Evolutionary conservation across 371 early-diverging fungal genomes (phyloP), one percentile per base, ranked within the genome.

Genomic region (Nematocida sp.): DNA sequence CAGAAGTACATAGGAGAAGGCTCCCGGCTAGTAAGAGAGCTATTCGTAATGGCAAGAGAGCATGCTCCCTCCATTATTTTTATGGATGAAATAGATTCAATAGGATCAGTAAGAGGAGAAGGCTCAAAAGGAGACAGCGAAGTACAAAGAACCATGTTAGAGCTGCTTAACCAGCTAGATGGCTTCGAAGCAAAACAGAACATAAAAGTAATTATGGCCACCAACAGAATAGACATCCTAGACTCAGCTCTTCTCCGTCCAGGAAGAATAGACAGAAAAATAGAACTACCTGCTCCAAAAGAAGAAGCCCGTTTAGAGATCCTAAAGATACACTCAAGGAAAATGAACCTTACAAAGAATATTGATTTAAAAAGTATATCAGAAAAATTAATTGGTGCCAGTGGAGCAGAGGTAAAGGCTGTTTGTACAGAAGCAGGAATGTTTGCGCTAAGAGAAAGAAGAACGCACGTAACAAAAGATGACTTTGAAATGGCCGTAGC

Each of bases 1-100:
- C 95, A 94, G 85, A 97, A 95, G 97, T 97, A 94, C 84, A 96
- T 97, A 79, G 99, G 98, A 79, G 99, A 98, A 80, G 97, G 98
- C 67, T 95, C 97, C 54, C 91, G 93, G 80, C 86, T 97, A 66
- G 95, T 99, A 11, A 89, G 99, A 40, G 97, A 97, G 81, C 94
- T 95, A 1, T 99, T 99, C 85, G 90, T 89, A 26, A 84, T 97
- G 61, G 98, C 98, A 23, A 94, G 93, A 83, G 95, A 95, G 79
- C 96, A 97, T 84, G 88, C 93, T 28, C 99, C 99, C 1, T 90
- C 97, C 23, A 98, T 99, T 81, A 97, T 99, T 80, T 98, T 99
- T 82, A 97, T 99, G 81, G 98, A 98, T 86, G 99, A 99, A 85
- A 88, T 98, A 81, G 99, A 99, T 84, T 97, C 99, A 45, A 90